A percentile compares a stretch with the other conserved stretches of the same genome.
Evolutionary conservation across 371 early-diverging fungal genomes (phyloP).

Genomic region (Phascolomyces articulosus): DNA sequence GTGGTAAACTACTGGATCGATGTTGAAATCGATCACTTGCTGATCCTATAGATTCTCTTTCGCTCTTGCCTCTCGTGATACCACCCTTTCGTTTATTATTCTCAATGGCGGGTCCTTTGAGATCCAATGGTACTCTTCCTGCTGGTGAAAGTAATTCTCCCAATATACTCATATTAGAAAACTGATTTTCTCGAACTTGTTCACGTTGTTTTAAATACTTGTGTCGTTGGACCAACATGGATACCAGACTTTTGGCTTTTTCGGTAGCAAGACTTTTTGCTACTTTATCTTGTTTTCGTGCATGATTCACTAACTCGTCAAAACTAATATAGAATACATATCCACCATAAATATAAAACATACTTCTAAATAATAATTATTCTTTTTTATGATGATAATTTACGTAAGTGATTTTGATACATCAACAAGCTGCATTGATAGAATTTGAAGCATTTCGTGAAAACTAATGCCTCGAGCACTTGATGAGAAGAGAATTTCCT

Average conservation of each 20-base stretch:
- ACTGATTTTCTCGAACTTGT: constrained; percentile 6
- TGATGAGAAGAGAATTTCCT: constrained; percentile 29
- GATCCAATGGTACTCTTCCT: constrained; percentile 3
- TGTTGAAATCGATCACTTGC: not conserved
- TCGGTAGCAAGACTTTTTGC: constrained; percentile 20
- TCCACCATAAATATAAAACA: not conserved
- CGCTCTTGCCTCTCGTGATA: not conserved
- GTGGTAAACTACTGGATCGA: constrained; percentile 1
- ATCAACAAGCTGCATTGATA: constrained; percentile 52
- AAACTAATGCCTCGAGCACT: constrained; percentile 46
- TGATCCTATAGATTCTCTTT: not conserved
- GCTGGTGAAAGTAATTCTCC: constrained; percentile 11
- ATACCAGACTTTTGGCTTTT: constrained; percentile 25
- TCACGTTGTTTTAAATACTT: constrained; percentile 24
- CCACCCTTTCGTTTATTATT: not conserved
- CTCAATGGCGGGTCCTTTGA: not conserved
- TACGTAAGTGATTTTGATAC: constrained; percentile 52
- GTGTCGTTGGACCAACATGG: constrained; percentile 31
- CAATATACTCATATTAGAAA: constrained; percentile 5
- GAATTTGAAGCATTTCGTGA: constrained; percentile 43
- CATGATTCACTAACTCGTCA: constrained; percentile 31
- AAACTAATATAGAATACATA: constrained; percentile 15
- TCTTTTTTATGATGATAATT: not conserved
- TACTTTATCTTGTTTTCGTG: constrained; percentile 31
- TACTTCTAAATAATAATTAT: too few relatives aligned